These are phyloP conservation scores for Butyriboletus appendiculatus DNA, from an alignment of 1,284 basidiomycete species.

Conservation along the genomic window DNA sequence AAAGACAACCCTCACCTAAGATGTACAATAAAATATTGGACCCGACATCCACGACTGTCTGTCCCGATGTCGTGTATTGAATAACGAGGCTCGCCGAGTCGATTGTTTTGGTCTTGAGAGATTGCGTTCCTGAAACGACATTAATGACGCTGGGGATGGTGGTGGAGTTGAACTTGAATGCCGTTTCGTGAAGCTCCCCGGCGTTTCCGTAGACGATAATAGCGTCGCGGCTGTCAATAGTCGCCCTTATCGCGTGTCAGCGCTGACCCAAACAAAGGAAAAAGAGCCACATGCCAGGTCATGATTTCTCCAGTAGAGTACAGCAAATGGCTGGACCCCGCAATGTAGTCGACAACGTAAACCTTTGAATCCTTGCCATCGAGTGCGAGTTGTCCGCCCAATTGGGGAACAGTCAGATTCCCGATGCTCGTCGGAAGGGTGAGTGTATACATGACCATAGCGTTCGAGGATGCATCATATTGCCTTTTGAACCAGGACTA, in stretches of 20 bases:
- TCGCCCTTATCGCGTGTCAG: conserved; percentile 39
- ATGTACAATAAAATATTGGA: conserved; percentile 43
- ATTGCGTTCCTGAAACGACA: conserved; percentile 42
- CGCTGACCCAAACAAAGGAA: background rate
- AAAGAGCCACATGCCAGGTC: conserved; percentile 40
- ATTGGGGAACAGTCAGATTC: conserved; percentile 40
- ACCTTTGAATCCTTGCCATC: conserved; percentile 53
- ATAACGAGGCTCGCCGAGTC: conserved; percentile 37
- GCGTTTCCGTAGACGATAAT: conserved; percentile 50
- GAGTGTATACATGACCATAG: conserved; percentile 24
- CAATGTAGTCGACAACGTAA: conserved; percentile 48
- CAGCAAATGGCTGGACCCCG: conserved; percentile 45
- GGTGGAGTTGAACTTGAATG: conserved; percentile 39
- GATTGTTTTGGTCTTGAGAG: conserved; percentile 38
- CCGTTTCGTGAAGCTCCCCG: conserved; percentile 50
- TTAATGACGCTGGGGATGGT: conserved; percentile 27
- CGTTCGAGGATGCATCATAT: conserved; percentile 11
- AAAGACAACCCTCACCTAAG: conserved; percentile 36
- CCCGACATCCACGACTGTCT: conserved; percentile 47
- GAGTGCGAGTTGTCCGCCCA: conserved; percentile 43
- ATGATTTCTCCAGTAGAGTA: conserved; percentile 54
- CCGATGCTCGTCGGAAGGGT: conserved; percentile 46
- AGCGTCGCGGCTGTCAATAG: conserved; percentile 47
- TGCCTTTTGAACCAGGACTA: conserved; percentile 17
- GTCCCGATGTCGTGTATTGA: conserved; percentile 46